Percentiles rank a stretch among this genome's conserved stretches.
Conservation (phyloP, 352 stramenopile species). For the Thalassiosira livingstoniorum region DNA sequence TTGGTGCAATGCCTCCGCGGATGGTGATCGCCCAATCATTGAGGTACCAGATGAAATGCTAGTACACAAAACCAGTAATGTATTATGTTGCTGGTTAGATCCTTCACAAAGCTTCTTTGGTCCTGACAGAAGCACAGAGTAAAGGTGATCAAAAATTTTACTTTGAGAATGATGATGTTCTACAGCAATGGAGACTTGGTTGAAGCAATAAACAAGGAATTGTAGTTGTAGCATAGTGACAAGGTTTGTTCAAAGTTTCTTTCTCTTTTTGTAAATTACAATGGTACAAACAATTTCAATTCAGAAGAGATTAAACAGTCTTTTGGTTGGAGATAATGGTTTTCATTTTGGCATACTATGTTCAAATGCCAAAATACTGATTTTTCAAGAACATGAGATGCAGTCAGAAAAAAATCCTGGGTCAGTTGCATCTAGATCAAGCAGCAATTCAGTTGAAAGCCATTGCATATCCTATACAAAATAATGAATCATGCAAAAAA, state of each 20-base stretch:
- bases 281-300: conserved; percentile 14
- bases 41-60: conserved; percentile 21
- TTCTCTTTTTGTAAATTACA: conserved; percentile 10
- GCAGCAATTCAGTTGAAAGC: not conserved
- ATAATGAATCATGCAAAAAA: not conserved
- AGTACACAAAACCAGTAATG: conserved; percentile 27
- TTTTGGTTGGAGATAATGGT: not conserved
- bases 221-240: conserved; percentile 1
- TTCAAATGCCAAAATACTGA: not conserved
- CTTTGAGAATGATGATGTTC: conserved; percentile 47
- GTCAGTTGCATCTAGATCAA: not conserved
- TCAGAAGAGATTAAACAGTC: not conserved
- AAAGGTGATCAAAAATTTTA: conserved; percentile 31
- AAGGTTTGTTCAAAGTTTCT: conserved; percentile 2
- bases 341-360: not conserved
- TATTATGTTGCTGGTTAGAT: conserved; percentile 49
- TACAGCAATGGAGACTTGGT: conserved; percentile 36
- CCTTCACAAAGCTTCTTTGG: conserved; percentile 17
- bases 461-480: not conserved
- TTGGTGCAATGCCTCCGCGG: conserved; percentile 10
- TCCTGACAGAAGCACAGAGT: conserved; percentile 7
- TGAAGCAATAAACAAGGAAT: conserved; percentile 28
- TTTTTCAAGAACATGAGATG: conserved; percentile 13
- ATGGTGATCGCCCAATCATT: conserved; percentile 16
- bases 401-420: not conserved